Base-by-base conservation (phyloP, 176 grass and related monocot species). In the Carex cristatella region DNA sequence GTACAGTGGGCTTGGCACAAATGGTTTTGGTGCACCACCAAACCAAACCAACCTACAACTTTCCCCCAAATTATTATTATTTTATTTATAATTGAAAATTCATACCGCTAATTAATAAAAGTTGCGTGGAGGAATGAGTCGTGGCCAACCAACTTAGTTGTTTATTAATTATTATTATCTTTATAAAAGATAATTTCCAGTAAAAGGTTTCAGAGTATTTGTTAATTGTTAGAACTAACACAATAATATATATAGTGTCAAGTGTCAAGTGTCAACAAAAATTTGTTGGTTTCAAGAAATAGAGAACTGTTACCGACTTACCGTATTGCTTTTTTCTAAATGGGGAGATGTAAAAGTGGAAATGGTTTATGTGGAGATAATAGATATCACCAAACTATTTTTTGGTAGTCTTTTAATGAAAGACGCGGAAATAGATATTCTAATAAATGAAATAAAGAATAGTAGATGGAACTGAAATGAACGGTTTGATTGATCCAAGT, bases 1-100 rank as follows among this genome's bases (percentile, higher is more conserved):
- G 59, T 81, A 81, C 79, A 81, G 54, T 81, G 79, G 79, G 59
- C 79, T 28, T 18, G 28, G 59, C 56, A 44, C 58, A 79, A 13
- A 61, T 60, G 79, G 60, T 81, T 81, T 81, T 63, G 61, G 33
- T 63, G 65, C 55, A 59, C 27, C 4, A 49, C 76, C 48, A 79
- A 79, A 35, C 33, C 33, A 35, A 35, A 79, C 59, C 30, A 65
- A 63, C 59, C 79, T 38, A 62, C 61, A 13, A 63, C 60, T 48
- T 63, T 65, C 11, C n/a, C 33, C 33, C 38, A 1, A 44, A 46
- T 65, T 65, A 19, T 30, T 12, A 2, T 38, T 61, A 40, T 28
- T 12, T 53, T 77, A 54, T 46, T 44, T 81, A 14, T 81, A 48
- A 38, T 61, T 57, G 9, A 32, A 23, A 61, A 40, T 80, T 63